Conservation (phyloP, 2,329 filamentous ascomycete species). For the Sclerotinia spermophila region DNA sequence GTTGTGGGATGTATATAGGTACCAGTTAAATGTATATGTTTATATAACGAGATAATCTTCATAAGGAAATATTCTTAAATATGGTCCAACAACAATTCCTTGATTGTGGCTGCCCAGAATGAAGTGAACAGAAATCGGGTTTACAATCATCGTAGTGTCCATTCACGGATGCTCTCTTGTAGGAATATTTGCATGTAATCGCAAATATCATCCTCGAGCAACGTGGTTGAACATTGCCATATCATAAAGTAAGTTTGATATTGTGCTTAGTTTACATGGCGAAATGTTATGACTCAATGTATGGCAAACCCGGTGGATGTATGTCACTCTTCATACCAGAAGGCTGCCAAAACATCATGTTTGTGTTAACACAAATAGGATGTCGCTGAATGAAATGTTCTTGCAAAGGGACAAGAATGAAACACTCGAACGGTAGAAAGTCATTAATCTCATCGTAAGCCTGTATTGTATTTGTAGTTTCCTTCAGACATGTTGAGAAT, state of each 20-base stretch:
- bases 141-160: not conserved
- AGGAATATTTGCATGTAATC: not conserved
- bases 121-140: not conserved
- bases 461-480: not conserved
- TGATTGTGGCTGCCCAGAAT: not conserved
- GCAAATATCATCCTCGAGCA: not conserved
- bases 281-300: not conserved
- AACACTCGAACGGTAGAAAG: not conserved
- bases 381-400: not conserved
- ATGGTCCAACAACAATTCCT: not conserved
- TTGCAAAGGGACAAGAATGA: not conserved
- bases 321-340: not conserved
- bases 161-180: not conserved
- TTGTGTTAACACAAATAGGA: not conserved
- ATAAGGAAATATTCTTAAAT: not conserved
- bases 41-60: not conserved
- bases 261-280: not conserved
- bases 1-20: not conserved
- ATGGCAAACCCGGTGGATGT: not conserved
- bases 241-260: not conserved
- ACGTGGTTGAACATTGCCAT: not conserved
- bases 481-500: not conserved
- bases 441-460: not conserved
- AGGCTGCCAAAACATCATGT: not conserved
- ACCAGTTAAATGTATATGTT: not conserved